Conservation (phyloP, 768 basidiomycete genomes). For the Kwoniella sp. region DNA sequence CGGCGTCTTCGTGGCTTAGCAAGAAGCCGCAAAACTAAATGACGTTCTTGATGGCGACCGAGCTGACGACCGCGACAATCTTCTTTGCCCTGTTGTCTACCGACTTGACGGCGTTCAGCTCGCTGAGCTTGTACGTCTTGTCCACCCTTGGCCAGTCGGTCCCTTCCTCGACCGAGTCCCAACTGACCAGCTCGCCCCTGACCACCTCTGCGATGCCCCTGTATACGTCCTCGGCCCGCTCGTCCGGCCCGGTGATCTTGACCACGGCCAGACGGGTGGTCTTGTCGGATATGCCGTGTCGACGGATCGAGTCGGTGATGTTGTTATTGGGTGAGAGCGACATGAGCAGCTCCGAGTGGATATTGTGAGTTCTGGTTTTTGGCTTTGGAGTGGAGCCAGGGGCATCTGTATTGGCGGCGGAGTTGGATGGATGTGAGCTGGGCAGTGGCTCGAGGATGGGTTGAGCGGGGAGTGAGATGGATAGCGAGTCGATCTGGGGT, state of each 20-base stretch:
- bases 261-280: constrained; percentile 69
- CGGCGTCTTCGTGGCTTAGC: no score
- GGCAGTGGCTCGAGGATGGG: background rate
- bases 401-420: background rate
- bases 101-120: constrained; percentile 56
- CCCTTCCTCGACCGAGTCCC: constrained; percentile 52
- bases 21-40: no score
- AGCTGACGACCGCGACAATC: constrained; percentile 68
- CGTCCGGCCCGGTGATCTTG: constrained; percentile 56
- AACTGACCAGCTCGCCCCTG: constrained; percentile 57
- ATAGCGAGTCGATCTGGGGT: background rate
- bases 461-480: background rate
- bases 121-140: constrained; percentile 65
- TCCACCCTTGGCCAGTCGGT: constrained; percentile 72
- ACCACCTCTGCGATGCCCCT: constrained; percentile 61
- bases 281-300: constrained; percentile 73
- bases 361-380: constrained; percentile 70
- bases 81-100: constrained; percentile 53
- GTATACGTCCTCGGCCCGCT: constrained; percentile 45
- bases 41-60: constrained; percentile 77
- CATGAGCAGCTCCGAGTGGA: constrained; percentile 90
- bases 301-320: constrained; percentile 79
- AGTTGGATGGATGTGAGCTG: background rate
- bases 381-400: constrained; percentile 52
- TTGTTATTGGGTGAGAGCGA: constrained; percentile 81